A percentile compares a stretch with the other conserved stretches of the same genome.
Evolutionary conservation across 192 early-diverging fungal species (phyloP).

Genomic region (Jimgerdemannia flammicorona): DNA sequence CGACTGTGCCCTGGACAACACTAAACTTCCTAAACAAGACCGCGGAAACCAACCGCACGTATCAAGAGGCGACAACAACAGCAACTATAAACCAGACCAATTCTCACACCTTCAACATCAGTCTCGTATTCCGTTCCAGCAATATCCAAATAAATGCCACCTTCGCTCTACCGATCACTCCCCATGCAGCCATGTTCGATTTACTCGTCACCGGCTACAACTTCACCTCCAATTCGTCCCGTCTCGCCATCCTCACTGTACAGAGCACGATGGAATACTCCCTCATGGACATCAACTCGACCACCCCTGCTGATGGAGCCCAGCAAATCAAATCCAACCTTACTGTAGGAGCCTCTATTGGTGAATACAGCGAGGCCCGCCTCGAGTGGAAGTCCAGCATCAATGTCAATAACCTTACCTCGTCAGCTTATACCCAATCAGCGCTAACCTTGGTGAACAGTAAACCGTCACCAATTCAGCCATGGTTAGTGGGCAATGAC

Average conservation of each 20-base stretch:
- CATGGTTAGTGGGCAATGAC: not conserved
- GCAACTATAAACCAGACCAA: not conserved
- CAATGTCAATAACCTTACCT: constrained; percentile 12
- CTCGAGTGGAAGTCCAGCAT: constrained; percentile 19
- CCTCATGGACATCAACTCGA: constrained; percentile 19
- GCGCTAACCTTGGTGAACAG: not conserved
- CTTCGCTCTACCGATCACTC: constrained; percentile 19
- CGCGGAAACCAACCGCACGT: constrained; percentile 19
- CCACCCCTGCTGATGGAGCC: constrained; percentile 16
- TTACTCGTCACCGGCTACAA: constrained; percentile 13
- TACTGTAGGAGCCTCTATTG: constrained; percentile 27
- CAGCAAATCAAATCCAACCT: constrained; percentile 19
- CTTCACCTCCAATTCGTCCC: not conserved
- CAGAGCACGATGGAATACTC: constrained; percentile 3
- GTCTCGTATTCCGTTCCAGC: not conserved
- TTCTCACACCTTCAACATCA: not conserved
- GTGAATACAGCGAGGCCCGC: constrained; percentile 29
- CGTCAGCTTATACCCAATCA: not conserved
- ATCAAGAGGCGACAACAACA: constrained; percentile 28
- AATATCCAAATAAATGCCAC: constrained; percentile 31
- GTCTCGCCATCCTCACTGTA: constrained; percentile 19
- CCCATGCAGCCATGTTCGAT: constrained; percentile 29
- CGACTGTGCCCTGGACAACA: constrained; percentile 66
- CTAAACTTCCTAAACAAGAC: constrained; percentile 49
- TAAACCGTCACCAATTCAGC: not conserved